Percentiles rank a stretch among this genome's conserved stretches.
phyloP scores from a whole-genome alignment of 2,329 filamentous ascomycete species.

The Aaosphaeria pasadenensis region DNA sequence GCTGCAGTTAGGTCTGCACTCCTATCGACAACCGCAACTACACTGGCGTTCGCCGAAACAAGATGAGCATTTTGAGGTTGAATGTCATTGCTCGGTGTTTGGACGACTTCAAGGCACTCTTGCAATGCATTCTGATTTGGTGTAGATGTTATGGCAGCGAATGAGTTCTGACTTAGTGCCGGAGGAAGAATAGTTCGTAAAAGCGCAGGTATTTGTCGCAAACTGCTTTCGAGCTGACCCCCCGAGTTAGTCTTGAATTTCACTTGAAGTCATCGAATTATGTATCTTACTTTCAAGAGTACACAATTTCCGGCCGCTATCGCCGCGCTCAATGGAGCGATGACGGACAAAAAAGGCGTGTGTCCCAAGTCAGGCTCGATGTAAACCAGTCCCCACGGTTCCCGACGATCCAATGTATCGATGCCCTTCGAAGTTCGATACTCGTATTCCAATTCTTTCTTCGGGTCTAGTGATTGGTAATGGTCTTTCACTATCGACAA shows the following conservation, averaged over 20 bases:
- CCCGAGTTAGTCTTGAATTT: not conserved
- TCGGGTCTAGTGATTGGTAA: conserved; percentile 40
- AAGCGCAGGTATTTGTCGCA: conserved; percentile 33
- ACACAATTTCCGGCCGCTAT: conserved; percentile 53
- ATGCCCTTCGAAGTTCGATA: conserved; percentile 42
- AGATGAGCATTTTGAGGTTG: conserved; percentile 23
- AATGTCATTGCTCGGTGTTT: conserved; percentile 13
- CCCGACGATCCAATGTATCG: conserved; percentile 33
- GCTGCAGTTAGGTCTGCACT: conserved; percentile 55
- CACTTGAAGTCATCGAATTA: not conserved
- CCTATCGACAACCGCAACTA: conserved; percentile 60
- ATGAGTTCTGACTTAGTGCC: conserved; percentile 49
- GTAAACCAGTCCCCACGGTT: conserved; percentile 44
- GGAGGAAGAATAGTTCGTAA: conserved; percentile 38
- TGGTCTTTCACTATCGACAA: conserved; percentile 39
- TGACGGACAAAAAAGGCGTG: conserved; percentile 44
- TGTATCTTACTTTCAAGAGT: conserved; percentile 43
- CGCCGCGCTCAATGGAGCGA: conserved; percentile 41
- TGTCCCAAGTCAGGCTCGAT: conserved; percentile 47
- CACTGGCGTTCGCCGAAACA: conserved; percentile 28
- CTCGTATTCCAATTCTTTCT: conserved; percentile 39
- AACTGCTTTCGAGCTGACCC: conserved; percentile 39
- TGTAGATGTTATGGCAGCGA: conserved; percentile 40
- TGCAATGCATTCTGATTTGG: conserved; percentile 23
- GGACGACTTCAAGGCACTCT: conserved; percentile 29